phyloP scores from a whole-genome alignment of 2,329 filamentous ascomycete genomes.

The Lachnum nothofagi region DNA sequence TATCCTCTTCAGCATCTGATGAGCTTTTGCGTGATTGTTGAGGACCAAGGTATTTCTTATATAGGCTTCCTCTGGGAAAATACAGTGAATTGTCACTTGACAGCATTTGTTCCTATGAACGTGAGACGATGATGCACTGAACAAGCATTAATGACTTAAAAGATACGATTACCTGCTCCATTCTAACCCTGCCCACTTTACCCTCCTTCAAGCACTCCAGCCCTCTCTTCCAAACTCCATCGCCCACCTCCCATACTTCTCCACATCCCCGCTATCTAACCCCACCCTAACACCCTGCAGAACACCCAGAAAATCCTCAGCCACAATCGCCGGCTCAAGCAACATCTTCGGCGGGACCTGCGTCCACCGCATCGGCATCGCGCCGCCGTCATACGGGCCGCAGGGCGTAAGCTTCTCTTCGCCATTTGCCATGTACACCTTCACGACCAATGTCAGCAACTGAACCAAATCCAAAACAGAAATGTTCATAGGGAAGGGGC shows the following conservation, averaged over 20 bases:
- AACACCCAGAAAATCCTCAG: conserved; percentile 5
- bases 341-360: conserved; percentile 3
- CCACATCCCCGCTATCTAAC: background rate
- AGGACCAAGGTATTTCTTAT: no score
- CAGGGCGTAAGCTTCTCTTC: conserved; percentile 7
- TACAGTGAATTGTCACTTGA: no score
- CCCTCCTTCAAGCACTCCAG: background rate
- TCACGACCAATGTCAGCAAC: background rate
- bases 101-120: no score
- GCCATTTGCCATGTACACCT: background rate
- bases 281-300: background rate
- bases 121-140: no score
- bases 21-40: no score
- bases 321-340: conserved; percentile 1
- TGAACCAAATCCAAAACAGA: no score
- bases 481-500: background rate
- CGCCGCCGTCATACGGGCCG: conserved; percentile 2
- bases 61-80: no score
- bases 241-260: background rate
- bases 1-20: no score
- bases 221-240: background rate
- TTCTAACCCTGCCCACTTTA: no score
- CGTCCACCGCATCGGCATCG: conserved; percentile 6
- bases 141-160: no score
- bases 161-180: no score